Evolutionary conservation across 306 rosid genomes (phyloP).

Genomic region (Dalbergia oliveri): DNA sequence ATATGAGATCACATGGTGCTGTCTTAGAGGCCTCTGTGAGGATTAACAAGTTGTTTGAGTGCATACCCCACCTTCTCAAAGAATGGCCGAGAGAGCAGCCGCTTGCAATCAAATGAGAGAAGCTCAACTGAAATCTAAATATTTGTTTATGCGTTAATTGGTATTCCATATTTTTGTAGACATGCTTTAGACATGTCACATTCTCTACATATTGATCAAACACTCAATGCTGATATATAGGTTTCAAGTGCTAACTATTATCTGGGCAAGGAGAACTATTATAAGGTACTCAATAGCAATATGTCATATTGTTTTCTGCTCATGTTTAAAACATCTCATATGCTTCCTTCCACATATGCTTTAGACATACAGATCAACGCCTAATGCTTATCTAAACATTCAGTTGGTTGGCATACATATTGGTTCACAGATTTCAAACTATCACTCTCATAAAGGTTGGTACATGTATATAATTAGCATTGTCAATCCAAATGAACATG

Average conservation of each 20-base stretch:
- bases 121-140: neutral
- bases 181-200: conserved; percentile 40
- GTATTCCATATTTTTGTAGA: conserved; percentile 17
- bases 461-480: too few species aligned
- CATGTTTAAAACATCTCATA: too few species aligned
- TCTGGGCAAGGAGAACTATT: neutral
- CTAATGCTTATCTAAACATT: too few species aligned
- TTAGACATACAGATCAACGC: too few species aligned
- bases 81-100: neutral
- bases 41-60: neutral
- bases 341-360: too few species aligned
- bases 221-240: neutral
- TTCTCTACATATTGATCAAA: neutral
- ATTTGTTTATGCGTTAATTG: neutral
- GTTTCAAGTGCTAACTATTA: neutral
- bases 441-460: too few species aligned
- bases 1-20: conserved; percentile 44
- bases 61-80: conserved; percentile 31
- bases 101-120: neutral
- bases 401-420: too few species aligned
- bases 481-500: neutral
- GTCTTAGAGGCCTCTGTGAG: conserved; percentile 5
- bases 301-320: neutral
- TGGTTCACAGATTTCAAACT: too few species aligned
- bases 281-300: neutral